Base-by-base conservation (phyloP, 495 filamentous ascomycete species). In the Cercophora scortea region DNA sequence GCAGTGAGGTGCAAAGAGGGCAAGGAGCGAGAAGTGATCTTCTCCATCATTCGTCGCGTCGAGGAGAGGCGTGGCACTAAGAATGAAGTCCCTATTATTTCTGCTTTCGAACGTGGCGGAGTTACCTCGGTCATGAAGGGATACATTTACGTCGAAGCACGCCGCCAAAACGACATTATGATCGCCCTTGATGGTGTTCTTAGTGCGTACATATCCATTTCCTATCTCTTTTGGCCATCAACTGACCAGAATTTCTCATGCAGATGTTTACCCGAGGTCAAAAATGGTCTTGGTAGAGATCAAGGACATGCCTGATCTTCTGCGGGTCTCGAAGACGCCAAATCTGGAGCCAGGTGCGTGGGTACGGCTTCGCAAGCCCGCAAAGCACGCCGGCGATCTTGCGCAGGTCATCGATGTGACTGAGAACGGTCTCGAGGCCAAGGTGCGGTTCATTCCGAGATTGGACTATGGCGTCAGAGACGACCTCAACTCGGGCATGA, bases 271-370 rank as follows among this genome's bases (percentile, higher is more conserved):
- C 63, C 86, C 89, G 15, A 77, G 88, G 44, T 83, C 81, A 25
- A 93, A 90, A 67, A 80, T 89, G 67, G 78, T 89, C 36, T 69
- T 96, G 35, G 88, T 97, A 42, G 89, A 91, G n/a, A 89, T 97
- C 59, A 91, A 91, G 66, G 94, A 99, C 68, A 94, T 96, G 85
- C 91, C 94, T 0, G 93, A 96, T 68, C 82, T 99, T 8, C 71
- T 99, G n/a, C 81, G 89, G 25, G 89, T 91, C 32, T 81, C 79
- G 32, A 96, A 95, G 71, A 89, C 83, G 0, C 86, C 90, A 47
- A 84, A 85, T n/a, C 74, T 99, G 32, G 78, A 89, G 50, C 88
- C 88, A 33, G 92, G 91, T 53, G 85, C 85, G 35, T 99, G 92
- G 81, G 92, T 97, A 44, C 88, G 94, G 47, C 81, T 96, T 54